These are phyloP conservation scores for Jamesozyma hellenica DNA, from an alignment of 805 yeast species.

Conservation along the genomic window DNA sequence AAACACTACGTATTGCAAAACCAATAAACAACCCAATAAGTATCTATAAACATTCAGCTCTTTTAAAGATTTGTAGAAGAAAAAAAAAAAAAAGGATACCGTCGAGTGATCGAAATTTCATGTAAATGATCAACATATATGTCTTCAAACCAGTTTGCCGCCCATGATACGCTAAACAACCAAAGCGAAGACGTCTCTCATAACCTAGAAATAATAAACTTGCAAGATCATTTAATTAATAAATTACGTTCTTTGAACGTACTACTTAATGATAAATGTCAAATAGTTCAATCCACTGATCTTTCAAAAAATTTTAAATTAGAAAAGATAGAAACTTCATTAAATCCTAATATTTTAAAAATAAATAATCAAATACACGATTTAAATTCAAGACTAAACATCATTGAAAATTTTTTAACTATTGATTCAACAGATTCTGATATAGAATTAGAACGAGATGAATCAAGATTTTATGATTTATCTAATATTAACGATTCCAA, in stretches of 20 bases:
- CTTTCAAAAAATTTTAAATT: conserved; percentile 35
- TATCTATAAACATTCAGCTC: too few species aligned
- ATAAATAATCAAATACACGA: conserved; percentile 5
- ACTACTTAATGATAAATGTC: conserved; percentile 26
- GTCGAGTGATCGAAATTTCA: too few species aligned
- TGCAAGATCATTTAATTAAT: conserved; percentile 4
- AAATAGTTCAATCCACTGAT: conserved; percentile 33
- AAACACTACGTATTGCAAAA: too few species aligned
- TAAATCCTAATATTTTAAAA: conserved; percentile 13
- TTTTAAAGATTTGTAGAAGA: too few species aligned
- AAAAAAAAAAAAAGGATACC: too few species aligned
- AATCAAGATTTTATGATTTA: conserved; percentile 2
- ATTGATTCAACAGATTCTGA: neutral
- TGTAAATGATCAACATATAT: too few species aligned
- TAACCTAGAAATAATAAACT: neutral
- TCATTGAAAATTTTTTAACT: neutral
- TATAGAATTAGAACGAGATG: conserved; percentile 1
- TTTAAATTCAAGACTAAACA: neutral
- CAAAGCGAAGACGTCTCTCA: too few species aligned
- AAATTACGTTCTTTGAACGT: conserved; percentile 1
- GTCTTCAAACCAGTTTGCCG: too few species aligned
- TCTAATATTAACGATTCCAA: neutral
- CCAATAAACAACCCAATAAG: too few species aligned
- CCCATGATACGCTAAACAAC: too few species aligned
- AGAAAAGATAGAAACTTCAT: conserved; percentile 10